phyloP scores from a whole-genome alignment of 192 early-diverging fungal species.

The Backusella macrospora region DNA sequence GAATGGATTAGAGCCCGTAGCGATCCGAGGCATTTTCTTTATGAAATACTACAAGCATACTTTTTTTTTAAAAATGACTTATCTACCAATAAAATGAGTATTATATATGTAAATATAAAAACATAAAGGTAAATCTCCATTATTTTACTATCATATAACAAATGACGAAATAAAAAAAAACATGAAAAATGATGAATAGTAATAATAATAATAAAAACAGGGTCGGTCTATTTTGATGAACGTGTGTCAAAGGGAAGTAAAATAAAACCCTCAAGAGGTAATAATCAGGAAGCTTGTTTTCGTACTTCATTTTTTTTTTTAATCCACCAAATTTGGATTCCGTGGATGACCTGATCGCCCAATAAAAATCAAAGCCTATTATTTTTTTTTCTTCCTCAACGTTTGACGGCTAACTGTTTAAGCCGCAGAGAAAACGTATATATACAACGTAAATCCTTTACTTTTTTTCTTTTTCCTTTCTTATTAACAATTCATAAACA shows the following conservation, averaged over 20 bases:
- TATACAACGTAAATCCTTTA: not conserved
- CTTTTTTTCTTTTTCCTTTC: not conserved
- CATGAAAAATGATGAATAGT: too few relatives aligned
- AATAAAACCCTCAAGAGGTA: too few relatives aligned
- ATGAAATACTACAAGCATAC: not conserved
- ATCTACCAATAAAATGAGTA: not conserved
- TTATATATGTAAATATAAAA: not conserved
- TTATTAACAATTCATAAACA: not conserved
- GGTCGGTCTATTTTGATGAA: too few relatives aligned
- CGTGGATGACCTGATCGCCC: slow-evolving; percentile 4
- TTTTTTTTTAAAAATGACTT: too few relatives aligned
- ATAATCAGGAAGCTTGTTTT: not conserved
- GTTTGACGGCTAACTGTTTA: slow-evolving; percentile 22
- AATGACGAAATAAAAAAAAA: not conserved
- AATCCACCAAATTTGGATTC: slow-evolving; percentile 3
- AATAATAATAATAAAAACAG: too few relatives aligned
- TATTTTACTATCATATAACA: not conserved
- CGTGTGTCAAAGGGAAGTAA: not conserved
- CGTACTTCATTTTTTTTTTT: too few relatives aligned
- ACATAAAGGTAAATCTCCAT: not conserved
- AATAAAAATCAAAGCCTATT: not conserved
- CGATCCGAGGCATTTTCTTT: not conserved
- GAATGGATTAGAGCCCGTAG: not conserved
- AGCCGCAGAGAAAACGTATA: slow-evolving; percentile 15
- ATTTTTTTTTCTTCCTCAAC: too few relatives aligned